Percentiles rank a stretch among this genome's conserved stretches.
These are phyloP conservation scores for Ilyonectria destructans DNA, from an alignment of 2,329 filamentous ascomycete species.

Conservation along the genomic window DNA sequence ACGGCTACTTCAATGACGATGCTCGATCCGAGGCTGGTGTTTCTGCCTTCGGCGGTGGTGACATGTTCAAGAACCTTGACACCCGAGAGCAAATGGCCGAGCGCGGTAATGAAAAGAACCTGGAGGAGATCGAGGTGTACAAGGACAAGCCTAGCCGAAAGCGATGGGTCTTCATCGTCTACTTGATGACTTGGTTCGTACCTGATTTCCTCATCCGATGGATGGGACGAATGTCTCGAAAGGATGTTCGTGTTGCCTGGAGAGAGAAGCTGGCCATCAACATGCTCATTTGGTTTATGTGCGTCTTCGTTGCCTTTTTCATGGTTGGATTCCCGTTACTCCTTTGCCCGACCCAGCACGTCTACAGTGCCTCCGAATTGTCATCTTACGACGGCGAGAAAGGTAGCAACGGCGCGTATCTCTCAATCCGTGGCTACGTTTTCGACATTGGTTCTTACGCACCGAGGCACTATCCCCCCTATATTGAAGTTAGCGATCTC, in stretches of 20 bases:
- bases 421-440: slow-evolving; percentile 90
- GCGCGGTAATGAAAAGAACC: slow-evolving; percentile 90
- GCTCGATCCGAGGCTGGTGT: slow-evolving; percentile 91
- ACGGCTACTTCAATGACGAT: slow-evolving; percentile 91
- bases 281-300: slow-evolving; percentile 94
- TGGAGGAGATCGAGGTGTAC: slow-evolving; percentile 91
- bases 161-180: slow-evolving; percentile 91
- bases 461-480: slow-evolving; percentile 79
- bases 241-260: slow-evolving; percentile 95
- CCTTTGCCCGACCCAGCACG: slow-evolving; percentile 92
- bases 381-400: slow-evolving; percentile 81
- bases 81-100: slow-evolving; percentile 96
- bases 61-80: slow-evolving; percentile 98
- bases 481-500: slow-evolving; percentile 72
- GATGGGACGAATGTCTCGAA: slow-evolving; percentile 89
- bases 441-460: slow-evolving; percentile 86
- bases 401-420: slow-evolving; percentile 73
- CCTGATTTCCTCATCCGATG: slow-evolving; percentile 87
- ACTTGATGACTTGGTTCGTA: slow-evolving; percentile 86
- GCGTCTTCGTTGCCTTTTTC: slow-evolving; percentile 86
- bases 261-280: slow-evolving; percentile 99
- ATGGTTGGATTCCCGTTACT: slow-evolving; percentile 89
- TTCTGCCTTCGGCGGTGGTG: slow-evolving; percentile 91
- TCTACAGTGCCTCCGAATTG: slow-evolving; percentile 86
- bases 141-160: slow-evolving; percentile 85